Evolutionary conservation across 2,329 filamentous ascomycete species (phyloP).

Genomic region (Aspergillus pseudotamarii): DNA sequence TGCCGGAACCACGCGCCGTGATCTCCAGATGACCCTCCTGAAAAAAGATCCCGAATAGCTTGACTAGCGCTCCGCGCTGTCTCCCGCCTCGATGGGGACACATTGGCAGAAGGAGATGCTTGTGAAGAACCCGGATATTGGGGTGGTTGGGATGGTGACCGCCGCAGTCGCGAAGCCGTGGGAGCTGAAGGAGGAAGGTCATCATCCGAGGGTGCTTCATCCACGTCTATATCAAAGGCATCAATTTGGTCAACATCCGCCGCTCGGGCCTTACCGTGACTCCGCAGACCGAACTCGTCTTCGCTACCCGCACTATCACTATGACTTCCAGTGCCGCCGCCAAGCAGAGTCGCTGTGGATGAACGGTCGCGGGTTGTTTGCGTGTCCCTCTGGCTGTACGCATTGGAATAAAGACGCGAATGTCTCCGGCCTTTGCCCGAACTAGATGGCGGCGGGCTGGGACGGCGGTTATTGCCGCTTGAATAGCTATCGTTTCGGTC

Average conservation of each 20-base stretch:
- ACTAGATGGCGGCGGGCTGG: conserved; percentile 50
- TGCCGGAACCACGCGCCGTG: conserved; percentile 88
- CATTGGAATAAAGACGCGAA: conserved; percentile 54
- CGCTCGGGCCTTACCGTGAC: conserved; percentile 41
- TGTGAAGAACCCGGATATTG: conserved; percentile 25
- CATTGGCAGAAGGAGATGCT: conserved; percentile 25
- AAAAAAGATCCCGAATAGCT: conserved; percentile 79
- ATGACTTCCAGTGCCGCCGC: conserved; percentile 38
- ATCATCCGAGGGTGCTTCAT: conserved; percentile 52
- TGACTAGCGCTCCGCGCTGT: conserved; percentile 68
- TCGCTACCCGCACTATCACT: conserved; percentile 50
- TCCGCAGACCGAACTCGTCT: conserved; percentile 53
- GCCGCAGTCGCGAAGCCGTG: conserved; percentile 34
- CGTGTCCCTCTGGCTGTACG: conserved; percentile 48
- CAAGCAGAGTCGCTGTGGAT: conserved; percentile 56
- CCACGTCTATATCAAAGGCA: conserved; percentile 45
- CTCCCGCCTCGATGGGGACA: conserved; percentile 33
- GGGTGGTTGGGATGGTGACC: conserved; percentile 41
- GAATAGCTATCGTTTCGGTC: conserved; percentile 54
- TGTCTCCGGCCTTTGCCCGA: conserved; percentile 41
- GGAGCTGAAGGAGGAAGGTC: conserved; percentile 62
- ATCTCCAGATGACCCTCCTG: conserved; percentile 72
- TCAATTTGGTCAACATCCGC: conserved; percentile 30
- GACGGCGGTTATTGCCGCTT: conserved; percentile 58
- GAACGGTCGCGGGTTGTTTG: conserved; percentile 47